Conservation (phyloP, 73 alveolate species). For the Paramecium sexaurelia region DNA sequence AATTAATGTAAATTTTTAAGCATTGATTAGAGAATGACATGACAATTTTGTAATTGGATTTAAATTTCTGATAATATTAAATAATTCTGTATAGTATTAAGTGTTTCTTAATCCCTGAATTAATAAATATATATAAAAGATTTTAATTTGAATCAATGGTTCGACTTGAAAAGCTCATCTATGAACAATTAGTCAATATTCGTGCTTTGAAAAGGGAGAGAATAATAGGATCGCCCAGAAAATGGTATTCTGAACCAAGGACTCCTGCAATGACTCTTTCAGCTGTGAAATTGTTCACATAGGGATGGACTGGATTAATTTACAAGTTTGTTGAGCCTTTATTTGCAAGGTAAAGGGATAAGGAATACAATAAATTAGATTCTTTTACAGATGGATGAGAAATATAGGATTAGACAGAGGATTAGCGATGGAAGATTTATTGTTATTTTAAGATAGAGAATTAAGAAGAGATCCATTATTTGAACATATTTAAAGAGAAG, state of each 20-base stretch:
- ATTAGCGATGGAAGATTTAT: constrained; percentile 59
- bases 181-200: constrained; percentile 58
- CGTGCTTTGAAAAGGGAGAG: constrained; percentile 57
- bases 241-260: constrained; percentile 65
- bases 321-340: constrained; percentile 61
- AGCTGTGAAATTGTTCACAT: constrained; percentile 19
- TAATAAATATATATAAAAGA: background rate
- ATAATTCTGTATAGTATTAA: background rate
- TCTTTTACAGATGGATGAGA: constrained; percentile 62
- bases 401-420: constrained; percentile 64
- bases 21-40: background rate
- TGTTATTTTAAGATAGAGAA: constrained; percentile 65
- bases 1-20: background rate
- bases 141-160: constrained; percentile 55
- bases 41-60: background rate
- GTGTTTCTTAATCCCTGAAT: background rate
- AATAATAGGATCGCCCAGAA: constrained; percentile 60
- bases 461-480: constrained; percentile 65
- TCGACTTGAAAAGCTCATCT: constrained; percentile 65
- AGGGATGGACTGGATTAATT: constrained; percentile 53
- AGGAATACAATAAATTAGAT: background rate
- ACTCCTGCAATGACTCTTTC: constrained; percentile 43
- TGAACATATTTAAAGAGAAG: constrained; percentile 64
- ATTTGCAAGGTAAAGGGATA: constrained; percentile 49
- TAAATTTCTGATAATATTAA: background rate